Evolutionary conservation across 2,329 filamentous ascomycete species (phyloP).

Genomic region (Scedosporium aurantiacum): DNA sequence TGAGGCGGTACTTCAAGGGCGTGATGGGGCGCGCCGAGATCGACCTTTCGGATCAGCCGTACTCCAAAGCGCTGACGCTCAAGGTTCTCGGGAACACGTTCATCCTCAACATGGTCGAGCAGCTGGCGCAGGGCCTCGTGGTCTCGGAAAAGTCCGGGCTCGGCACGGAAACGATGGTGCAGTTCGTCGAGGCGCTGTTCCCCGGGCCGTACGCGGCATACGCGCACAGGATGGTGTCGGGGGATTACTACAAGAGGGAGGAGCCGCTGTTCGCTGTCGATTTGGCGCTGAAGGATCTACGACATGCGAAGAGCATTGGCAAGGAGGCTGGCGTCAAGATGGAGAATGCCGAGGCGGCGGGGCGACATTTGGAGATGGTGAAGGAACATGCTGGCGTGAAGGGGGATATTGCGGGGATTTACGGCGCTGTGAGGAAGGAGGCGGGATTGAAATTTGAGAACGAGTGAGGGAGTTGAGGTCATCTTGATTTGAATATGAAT

Average conservation of each 20-base stretch:
- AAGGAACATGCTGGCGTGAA: constrained; percentile 55
- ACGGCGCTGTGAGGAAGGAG: constrained; percentile 67
- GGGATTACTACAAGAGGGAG: constrained; percentile 65
- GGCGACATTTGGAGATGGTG: constrained; percentile 57
- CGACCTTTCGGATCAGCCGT: constrained; percentile 58
- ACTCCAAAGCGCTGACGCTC: constrained; percentile 57
- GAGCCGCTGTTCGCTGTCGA: constrained; percentile 77
- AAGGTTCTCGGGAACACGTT: constrained; percentile 86
- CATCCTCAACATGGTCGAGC: constrained; percentile 70
- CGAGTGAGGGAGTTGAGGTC: neutral
- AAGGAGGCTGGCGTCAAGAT: constrained; percentile 49
- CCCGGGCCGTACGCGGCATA: constrained; percentile 68
- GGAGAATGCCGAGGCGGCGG: constrained; percentile 53
- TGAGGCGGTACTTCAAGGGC: constrained; percentile 59
- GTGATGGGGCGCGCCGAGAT: constrained; percentile 61
- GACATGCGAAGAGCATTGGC: constrained; percentile 62
- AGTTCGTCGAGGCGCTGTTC: constrained; percentile 63
- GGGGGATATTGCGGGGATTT: constrained; percentile 74
- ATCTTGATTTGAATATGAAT: neutral
- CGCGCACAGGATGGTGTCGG: constrained; percentile 59
- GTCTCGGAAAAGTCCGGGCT: constrained; percentile 73
- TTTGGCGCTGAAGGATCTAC: constrained; percentile 70
- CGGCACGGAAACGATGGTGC: constrained; percentile 56
- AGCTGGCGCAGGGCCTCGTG: constrained; percentile 66
- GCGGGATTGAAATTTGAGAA: constrained; percentile 67